Conservation (phyloP, 2,329 filamentous ascomycete genomes). For the Gremmenia infestans region DNA sequence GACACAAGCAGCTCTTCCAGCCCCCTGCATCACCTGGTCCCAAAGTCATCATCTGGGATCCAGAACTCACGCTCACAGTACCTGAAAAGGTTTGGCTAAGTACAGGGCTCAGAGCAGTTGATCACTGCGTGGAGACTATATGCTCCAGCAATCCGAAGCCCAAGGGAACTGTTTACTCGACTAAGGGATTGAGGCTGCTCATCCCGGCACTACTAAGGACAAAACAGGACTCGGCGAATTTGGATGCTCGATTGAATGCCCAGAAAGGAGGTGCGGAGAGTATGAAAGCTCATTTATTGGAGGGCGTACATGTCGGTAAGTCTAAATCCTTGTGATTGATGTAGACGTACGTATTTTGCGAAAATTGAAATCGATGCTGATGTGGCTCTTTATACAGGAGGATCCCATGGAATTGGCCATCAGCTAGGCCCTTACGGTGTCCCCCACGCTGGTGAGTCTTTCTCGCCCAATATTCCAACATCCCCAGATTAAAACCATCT, state of each 20-base stretch:
- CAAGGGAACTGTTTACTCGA: conserved; percentile 33
- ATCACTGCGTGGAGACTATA: conserved; percentile 52
- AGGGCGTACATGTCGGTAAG: conserved; percentile 32
- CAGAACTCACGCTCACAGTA: conserved; percentile 43
- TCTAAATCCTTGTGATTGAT: neutral
- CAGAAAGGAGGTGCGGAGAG: conserved; percentile 32
- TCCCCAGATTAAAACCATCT: neutral
- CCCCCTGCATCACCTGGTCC: conserved; percentile 33
- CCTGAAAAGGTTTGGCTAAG: conserved; percentile 49
- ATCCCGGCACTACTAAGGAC: conserved; percentile 39
- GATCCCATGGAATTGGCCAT: conserved; percentile 35
- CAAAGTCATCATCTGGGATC: conserved; percentile 48
- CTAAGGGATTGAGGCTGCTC: conserved; percentile 36
- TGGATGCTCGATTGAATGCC: conserved; percentile 41
- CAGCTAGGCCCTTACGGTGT: conserved; percentile 46
- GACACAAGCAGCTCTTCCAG: conserved; percentile 2
- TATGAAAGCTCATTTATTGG: neutral
- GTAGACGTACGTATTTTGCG: too few species aligned
- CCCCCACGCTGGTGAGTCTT: conserved; percentile 37
- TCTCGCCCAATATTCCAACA: neutral
- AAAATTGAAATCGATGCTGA: too few species aligned
- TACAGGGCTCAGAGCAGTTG: conserved; percentile 49
- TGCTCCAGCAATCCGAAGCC: conserved; percentile 33
- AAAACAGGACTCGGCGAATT: conserved; percentile 33
- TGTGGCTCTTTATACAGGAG: neutral